A percentile compares a stretch with the other conserved stretches of the same genome.
Evolutionary conservation across 345 rosid genomes (phyloP).

Genomic region (Erucastrum elatum): DNA sequence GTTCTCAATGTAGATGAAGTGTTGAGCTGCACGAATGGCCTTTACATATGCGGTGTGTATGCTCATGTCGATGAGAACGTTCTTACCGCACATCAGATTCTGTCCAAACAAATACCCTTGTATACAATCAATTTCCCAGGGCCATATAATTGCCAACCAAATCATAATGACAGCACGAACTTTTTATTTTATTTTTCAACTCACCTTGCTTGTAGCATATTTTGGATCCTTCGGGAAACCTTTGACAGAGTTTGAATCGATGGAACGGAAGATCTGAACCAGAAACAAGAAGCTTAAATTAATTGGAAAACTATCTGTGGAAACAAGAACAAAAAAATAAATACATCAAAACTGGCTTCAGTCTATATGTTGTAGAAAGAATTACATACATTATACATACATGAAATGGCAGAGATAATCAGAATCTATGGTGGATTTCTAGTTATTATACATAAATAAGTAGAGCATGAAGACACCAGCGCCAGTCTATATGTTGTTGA

Average conservation of each 20-base stretch:
- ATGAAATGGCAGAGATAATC: neutral
- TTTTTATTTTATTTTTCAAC: slow-evolving; percentile 12
- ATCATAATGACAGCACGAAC: neutral
- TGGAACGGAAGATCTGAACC: slow-evolving; percentile 78
- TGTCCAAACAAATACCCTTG: slow-evolving; percentile 34
- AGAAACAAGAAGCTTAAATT: slow-evolving; percentile 7
- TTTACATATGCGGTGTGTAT: slow-evolving; percentile 84
- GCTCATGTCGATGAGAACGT: slow-evolving; percentile 81
- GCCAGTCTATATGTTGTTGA: neutral
- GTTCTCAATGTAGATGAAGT: slow-evolving; percentile 83
- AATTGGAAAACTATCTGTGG: neutral
- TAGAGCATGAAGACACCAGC: neutral
- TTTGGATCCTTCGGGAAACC: slow-evolving; percentile 77
- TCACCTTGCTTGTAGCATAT: slow-evolving; percentile 64
- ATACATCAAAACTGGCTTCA: neutral
- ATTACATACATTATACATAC: neutral
- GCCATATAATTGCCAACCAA: neutral
- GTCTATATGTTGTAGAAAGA: neutral
- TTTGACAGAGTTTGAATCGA: slow-evolving; percentile 84
- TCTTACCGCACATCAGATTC: slow-evolving; percentile 87
- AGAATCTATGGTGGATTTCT: neutral
- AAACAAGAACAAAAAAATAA: neutral
- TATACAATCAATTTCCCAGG: slow-evolving; percentile 1
- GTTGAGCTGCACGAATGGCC: slow-evolving; percentile 86
- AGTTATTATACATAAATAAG: neutral